Conservation (phyloP, 2,329 filamentous ascomycete species). For the Canariomyces notabilis region DNA sequence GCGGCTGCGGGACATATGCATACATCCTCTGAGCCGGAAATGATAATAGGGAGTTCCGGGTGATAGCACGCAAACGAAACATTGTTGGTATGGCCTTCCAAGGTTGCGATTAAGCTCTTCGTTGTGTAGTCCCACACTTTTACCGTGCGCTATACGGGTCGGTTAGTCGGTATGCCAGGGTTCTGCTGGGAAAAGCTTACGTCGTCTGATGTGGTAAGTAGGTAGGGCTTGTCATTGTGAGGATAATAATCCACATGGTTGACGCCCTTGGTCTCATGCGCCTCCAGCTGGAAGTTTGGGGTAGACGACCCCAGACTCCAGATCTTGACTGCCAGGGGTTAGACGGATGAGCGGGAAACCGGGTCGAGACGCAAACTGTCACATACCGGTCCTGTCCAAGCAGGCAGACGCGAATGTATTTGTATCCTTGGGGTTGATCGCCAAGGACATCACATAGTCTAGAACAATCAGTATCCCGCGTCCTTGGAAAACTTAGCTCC, state of each 20-base stretch:
- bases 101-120: slow-evolving; percentile 90
- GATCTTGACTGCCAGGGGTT: slow-evolving; percentile 46
- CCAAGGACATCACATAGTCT: slow-evolving; percentile 53
- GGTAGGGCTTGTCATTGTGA: slow-evolving; percentile 72
- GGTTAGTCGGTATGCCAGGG: background rate
- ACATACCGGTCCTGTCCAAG: slow-evolving; percentile 70
- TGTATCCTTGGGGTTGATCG: slow-evolving; percentile 96
- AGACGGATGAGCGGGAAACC: too few relatives aligned
- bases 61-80: slow-evolving; percentile 98
- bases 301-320: slow-evolving; percentile 94
- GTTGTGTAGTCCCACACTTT: slow-evolving; percentile 99
- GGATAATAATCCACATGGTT: slow-evolving; percentile 93
- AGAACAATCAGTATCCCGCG: background rate
- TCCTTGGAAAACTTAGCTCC: slow-evolving; percentile 49
- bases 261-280: slow-evolving; percentile 94
- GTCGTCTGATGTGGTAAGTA: slow-evolving; percentile 94
- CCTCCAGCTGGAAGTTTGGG: slow-evolving; percentile 93
- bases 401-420: slow-evolving; percentile 91
- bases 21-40: slow-evolving; percentile 88
- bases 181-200: slow-evolving; percentile 6
- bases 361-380: too few relatives aligned
- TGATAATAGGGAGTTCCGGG: slow-evolving; percentile 92
- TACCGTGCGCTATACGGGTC: slow-evolving; percentile 59
- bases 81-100: slow-evolving; percentile 96
- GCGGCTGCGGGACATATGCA: background rate